Evolutionary conservation across 148 eudicot genomes (phyloP).

Genomic region (Cornus suecica): DNA sequence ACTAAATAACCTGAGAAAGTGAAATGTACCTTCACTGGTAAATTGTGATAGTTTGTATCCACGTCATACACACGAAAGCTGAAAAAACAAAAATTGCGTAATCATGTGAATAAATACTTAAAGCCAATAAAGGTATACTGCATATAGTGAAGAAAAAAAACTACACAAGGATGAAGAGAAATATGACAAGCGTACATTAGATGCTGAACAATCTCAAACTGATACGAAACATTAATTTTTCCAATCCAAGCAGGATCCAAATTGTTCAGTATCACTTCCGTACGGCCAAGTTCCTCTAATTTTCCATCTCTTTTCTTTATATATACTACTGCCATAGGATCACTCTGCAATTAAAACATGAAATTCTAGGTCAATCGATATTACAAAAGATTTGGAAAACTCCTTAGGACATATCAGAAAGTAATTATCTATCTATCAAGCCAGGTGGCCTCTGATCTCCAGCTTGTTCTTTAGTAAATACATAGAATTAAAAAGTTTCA

Average conservation of each 20-base stretch:
- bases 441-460: no score
- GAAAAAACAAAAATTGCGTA: constrained; percentile 18
- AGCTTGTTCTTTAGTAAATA: no score
- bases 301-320: constrained; percentile 60
- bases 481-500: no score
- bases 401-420: not conserved
- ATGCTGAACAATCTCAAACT: constrained; percentile 84
- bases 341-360: constrained; percentile 63
- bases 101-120: constrained; percentile 10
- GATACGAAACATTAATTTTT: constrained; percentile 64
- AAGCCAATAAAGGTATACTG: not conserved
- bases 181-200: constrained; percentile 49
- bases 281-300: constrained; percentile 89
- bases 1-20: no score
- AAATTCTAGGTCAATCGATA: constrained; percentile 10
- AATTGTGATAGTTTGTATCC: constrained; percentile 70
- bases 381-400: not conserved
- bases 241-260: constrained; percentile 80
- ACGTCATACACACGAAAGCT: constrained; percentile 85
- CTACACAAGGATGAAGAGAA: not conserved
- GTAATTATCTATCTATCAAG: no score
- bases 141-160: not conserved
- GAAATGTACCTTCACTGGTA: constrained; percentile 62
- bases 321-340: constrained; percentile 92
- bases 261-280: constrained; percentile 84